phyloP scores from a whole-genome alignment of 148 eudicot genomes.

The Dysphania ambrosioides region DNA sequence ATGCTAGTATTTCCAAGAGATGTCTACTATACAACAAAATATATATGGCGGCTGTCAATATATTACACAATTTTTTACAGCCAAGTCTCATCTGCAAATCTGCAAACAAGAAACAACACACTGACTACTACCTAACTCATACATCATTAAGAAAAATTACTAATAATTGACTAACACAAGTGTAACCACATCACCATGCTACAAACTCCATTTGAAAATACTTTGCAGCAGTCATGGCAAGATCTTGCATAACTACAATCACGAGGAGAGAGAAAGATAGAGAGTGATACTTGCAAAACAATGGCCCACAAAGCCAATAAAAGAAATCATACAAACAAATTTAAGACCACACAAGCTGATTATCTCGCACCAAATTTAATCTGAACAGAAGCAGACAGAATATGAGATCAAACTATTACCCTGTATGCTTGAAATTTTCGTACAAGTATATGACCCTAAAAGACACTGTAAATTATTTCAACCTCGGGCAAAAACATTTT shows the following conservation, averaged over 20 bases:
- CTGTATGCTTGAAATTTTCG: too few species aligned
- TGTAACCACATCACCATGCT: neutral
- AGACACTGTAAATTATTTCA: too few species aligned
- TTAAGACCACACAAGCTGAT: too few species aligned
- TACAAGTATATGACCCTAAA: too few species aligned
- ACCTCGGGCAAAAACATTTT: too few species aligned
- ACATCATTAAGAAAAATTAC: neutral
- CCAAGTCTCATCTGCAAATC: neutral
- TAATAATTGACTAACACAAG: neutral
- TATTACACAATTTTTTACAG: neutral
- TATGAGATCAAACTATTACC: too few species aligned
- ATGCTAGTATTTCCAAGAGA: neutral
- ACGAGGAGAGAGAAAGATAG: neutral
- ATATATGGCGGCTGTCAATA: neutral
- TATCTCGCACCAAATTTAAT: too few species aligned
- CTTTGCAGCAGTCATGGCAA: neutral
- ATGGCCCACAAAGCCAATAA: neutral
- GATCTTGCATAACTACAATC: neutral
- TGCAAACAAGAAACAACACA: neutral
- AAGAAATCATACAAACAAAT: neutral
- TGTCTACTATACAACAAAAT: too few species aligned
- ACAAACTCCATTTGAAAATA: too few species aligned
- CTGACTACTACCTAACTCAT: conserved; percentile 4
- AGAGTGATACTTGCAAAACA: neutral
- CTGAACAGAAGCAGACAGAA: too few species aligned